Evolutionary conservation across 805 yeast genomes (phyloP).

Genomic region (Candida taoyuanica): DNA sequence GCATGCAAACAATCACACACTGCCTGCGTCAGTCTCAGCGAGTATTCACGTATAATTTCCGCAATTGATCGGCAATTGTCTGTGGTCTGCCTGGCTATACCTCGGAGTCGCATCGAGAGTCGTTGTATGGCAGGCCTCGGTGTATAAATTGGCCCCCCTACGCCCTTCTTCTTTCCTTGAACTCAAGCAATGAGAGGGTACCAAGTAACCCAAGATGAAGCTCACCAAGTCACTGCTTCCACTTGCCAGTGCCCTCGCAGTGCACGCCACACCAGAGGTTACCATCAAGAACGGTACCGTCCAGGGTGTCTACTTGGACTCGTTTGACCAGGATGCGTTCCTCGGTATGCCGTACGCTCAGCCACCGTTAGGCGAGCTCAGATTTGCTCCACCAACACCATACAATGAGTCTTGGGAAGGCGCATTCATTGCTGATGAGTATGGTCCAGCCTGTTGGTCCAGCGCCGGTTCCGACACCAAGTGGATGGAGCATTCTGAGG

Average conservation of each 20-base stretch:
- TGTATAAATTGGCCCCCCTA: too few species aligned
- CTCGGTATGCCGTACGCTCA: conserved; percentile 29
- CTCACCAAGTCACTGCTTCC: neutral
- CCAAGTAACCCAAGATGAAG: conserved; percentile 1
- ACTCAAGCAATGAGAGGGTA: too few species aligned
- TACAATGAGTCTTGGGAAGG: conserved; percentile 16
- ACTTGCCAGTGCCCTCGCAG: neutral
- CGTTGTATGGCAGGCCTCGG: too few species aligned
- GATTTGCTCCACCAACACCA: conserved; percentile 25
- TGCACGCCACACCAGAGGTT: conserved; percentile 6
- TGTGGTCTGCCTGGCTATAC: too few species aligned
- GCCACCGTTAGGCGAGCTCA: conserved; percentile 25
- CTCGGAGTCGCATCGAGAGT: too few species aligned
- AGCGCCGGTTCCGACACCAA: conserved; percentile 10
- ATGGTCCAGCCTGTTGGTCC: conserved; percentile 25
- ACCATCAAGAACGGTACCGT: conserved; percentile 14
- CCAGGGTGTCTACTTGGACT: conserved; percentile 9
- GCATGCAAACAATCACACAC: neutral
- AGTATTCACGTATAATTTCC: neutral
- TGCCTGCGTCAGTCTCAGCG: conserved; percentile 1
- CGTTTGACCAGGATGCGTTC: conserved; percentile 17
- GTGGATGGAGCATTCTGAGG: conserved; percentile 23
- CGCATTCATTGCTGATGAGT: conserved; percentile 17
- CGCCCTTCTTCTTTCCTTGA: too few species aligned
- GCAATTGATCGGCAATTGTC: too few species aligned